Conservation (phyloP, 148 eudicot species). For the Simmondsia chinensis region DNA sequence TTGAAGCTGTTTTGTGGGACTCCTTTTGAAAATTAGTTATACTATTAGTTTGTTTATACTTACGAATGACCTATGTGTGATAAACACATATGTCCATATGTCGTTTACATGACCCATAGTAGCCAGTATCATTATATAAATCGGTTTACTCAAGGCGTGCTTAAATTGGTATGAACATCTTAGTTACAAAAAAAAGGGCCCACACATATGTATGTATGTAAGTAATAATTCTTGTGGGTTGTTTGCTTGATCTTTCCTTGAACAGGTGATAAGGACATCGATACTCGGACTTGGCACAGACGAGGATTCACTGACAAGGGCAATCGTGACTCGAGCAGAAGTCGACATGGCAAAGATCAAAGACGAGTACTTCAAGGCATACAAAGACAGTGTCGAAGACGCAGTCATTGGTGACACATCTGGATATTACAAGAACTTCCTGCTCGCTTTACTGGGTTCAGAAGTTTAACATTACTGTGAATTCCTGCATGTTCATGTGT, state of each 20-base stretch:
- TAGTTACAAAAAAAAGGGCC: too few species aligned
- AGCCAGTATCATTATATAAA: too few species aligned
- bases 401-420: conserved; percentile 72
- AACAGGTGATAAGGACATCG: conserved; percentile 52
- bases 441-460: conserved; percentile 61
- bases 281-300: conserved; percentile 67
- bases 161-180: too few species aligned
- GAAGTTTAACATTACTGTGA: background rate
- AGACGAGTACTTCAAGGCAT: conserved; percentile 24
- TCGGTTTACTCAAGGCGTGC: too few species aligned
- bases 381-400: conserved; percentile 39
- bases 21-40: too few species aligned
- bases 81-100: too few species aligned
- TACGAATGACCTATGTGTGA: too few species aligned
- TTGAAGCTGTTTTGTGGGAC: too few species aligned
- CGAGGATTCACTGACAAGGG: conserved; percentile 73
- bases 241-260: background rate
- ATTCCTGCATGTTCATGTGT: background rate
- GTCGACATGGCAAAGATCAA: conserved; percentile 62
- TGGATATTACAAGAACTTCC: conserved; percentile 53
- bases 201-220: background rate
- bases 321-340: conserved; percentile 70
- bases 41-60: too few species aligned
- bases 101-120: too few species aligned
- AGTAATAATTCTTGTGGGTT: background rate